Conservation (phyloP, 2,329 filamentous ascomycete species). For the Calonectria leucothoes region DNA sequence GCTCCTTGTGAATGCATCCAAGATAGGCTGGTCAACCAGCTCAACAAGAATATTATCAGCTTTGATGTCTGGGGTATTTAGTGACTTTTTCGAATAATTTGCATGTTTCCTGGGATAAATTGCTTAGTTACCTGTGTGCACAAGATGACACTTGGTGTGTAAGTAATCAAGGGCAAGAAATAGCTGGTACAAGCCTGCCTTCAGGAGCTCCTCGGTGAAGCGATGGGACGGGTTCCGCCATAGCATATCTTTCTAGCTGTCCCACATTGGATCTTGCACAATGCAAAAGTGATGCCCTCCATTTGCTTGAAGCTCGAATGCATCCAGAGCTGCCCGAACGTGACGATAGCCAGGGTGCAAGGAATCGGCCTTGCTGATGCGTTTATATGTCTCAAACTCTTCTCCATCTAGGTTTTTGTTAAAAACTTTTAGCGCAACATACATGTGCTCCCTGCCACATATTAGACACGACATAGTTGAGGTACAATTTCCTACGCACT, state of each 20-base stretch:
- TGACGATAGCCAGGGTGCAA: not conserved
- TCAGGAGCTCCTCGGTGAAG: constrained; percentile 52
- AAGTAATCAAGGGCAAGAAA: constrained; percentile 54
- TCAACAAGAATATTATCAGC: constrained; percentile 52
- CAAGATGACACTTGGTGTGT: constrained; percentile 54
- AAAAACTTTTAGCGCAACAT: not conserved
- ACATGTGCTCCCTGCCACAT: not conserved
- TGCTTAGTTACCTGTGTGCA: constrained; percentile 53
- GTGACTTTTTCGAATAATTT: not conserved
- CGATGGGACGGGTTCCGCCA: constrained; percentile 47
- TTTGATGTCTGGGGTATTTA: constrained; percentile 50
- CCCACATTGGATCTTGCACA: constrained; percentile 52
- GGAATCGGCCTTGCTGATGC: not conserved
- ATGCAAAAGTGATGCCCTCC: constrained; percentile 39
- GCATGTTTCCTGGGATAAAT: not conserved
- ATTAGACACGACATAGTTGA: not conserved
- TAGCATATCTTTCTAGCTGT: constrained; percentile 52
- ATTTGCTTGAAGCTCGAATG: not conserved
- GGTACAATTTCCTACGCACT: not conserved
- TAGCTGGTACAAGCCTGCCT: constrained; percentile 41
- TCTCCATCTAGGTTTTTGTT: not conserved
- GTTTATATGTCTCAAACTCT: not conserved
- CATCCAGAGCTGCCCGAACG: not conserved
- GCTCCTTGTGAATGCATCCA: constrained; percentile 5
- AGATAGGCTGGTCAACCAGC: constrained; percentile 1